A percentile compares a stretch with the other conserved stretches of the same genome.
These are phyloP conservation scores for Solanum hybrid DNA, from an alignment of 305 asterid genomes.

Conservation along the genomic window DNA sequence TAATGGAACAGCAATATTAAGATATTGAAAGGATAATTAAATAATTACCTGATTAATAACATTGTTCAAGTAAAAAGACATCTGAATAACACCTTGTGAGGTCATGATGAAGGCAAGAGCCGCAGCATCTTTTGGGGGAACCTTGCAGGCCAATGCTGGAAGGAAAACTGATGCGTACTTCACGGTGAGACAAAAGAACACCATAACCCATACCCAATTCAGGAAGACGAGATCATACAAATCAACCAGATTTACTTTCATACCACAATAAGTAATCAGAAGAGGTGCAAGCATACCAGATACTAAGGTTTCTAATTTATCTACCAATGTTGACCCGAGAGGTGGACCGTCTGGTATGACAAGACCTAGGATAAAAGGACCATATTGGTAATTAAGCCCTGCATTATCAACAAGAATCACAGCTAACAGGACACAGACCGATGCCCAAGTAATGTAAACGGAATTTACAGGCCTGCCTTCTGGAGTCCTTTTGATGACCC, in stretches of 20 bases:
- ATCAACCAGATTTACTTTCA: slow-evolving; percentile 48
- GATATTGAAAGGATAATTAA: background rate
- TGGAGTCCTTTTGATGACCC: slow-evolving; percentile 59
- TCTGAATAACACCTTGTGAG: slow-evolving; percentile 77
- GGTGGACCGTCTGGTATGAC: slow-evolving; percentile 87
- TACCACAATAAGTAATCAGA: slow-evolving; percentile 59
- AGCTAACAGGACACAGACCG: slow-evolving; percentile 33
- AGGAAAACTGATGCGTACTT: slow-evolving; percentile 35
- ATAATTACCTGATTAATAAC: slow-evolving; percentile 44
- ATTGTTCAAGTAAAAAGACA: slow-evolving; percentile 48
- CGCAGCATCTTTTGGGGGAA: slow-evolving; percentile 60
- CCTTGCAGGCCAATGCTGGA: slow-evolving; percentile 49
- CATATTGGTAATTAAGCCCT: slow-evolving; percentile 59
- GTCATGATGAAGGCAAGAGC: slow-evolving; percentile 66
- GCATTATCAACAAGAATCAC: slow-evolving; percentile 52
- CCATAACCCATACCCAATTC: slow-evolving; percentile 23
- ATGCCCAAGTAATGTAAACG: slow-evolving; percentile 33
- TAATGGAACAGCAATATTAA: background rate
- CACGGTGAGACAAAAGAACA: slow-evolving; percentile 13
- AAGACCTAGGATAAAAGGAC: slow-evolving; percentile 74
- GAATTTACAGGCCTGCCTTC: slow-evolving; percentile 61
- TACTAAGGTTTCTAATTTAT: slow-evolving; percentile 52
- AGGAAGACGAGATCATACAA: slow-evolving; percentile 42
- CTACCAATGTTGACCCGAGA: slow-evolving; percentile 67
- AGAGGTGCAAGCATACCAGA: slow-evolving; percentile 73